These are phyloP conservation scores for Podospora didyma DNA, from an alignment of 495 filamentous ascomycete species.

Conservation along the genomic window DNA sequence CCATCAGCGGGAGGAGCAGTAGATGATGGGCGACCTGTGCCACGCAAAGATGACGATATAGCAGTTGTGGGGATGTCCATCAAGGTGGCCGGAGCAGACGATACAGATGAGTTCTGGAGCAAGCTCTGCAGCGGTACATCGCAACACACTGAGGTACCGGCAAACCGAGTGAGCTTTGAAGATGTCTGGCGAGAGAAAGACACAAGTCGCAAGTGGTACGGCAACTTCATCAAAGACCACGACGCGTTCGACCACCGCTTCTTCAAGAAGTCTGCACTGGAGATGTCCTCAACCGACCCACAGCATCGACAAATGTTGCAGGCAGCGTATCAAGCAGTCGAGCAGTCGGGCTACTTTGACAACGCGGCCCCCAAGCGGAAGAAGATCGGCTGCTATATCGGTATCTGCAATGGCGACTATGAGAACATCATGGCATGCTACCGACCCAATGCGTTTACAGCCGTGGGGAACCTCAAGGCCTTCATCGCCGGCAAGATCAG, in stretches of 20 bases:
- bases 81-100: constrained; percentile 31
- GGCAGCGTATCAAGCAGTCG: constrained; percentile 75
- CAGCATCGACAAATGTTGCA: constrained; percentile 72
- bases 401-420: constrained; percentile 33
- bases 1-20: neutral
- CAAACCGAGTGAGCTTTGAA: constrained; percentile 35
- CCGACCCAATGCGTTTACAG: constrained; percentile 36
- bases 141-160: neutral
- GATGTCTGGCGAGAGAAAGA: constrained; percentile 49
- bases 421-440: constrained; percentile 30
- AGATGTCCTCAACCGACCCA: constrained; percentile 62
- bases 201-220: constrained; percentile 5
- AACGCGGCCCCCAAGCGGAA: neutral
- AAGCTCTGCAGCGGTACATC: neutral
- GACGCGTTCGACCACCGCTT: constrained; percentile 49
- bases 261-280: constrained; percentile 52
- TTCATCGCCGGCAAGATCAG: constrained; percentile 47
- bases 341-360: constrained; percentile 55
- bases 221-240: constrained; percentile 37
- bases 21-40: neutral
- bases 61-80: constrained; percentile 39
- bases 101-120: constrained; percentile 5
- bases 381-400: constrained; percentile 20
- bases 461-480: constrained; percentile 7
- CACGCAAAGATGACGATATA: constrained; percentile 13